phyloP scores from a whole-genome alignment of 371 early-diverging fungal genomes.

The Mortierella sp. region DNA sequence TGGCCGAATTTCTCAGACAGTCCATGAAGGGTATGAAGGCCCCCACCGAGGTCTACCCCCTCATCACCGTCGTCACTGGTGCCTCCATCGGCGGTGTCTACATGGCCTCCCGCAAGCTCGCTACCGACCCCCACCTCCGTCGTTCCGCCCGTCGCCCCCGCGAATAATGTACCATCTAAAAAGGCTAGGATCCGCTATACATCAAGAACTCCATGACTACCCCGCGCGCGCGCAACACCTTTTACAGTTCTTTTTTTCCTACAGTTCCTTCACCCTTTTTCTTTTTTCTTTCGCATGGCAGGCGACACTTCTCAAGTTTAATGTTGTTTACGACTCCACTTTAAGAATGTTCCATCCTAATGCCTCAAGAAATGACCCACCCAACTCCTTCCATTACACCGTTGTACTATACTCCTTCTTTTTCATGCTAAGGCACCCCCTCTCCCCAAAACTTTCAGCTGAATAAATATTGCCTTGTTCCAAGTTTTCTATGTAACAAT shows the following conservation, averaged over 20 bases:
- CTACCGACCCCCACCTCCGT: conserved; percentile 53
- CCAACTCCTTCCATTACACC: neutral
- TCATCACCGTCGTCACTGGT: conserved; percentile 50
- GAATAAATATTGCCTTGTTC: conserved; percentile 14
- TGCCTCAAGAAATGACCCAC: conserved; percentile 8
- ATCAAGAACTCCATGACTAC: conserved; percentile 9
- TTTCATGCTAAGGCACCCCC: conserved; percentile 5
- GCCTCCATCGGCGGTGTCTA: conserved; percentile 54
- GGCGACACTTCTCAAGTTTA: conserved; percentile 6
- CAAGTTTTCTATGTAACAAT: neutral
- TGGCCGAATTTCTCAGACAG: conserved; percentile 39
- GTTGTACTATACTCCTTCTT: neutral
- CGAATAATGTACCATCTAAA: conserved; percentile 13
- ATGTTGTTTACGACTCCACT: conserved; percentile 1
- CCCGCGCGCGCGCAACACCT: neutral
- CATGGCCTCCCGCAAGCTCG: conserved; percentile 56
- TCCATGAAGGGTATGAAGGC: conserved; percentile 51
- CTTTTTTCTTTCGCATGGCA: conserved; percentile 8
- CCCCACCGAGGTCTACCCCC: conserved; percentile 54
- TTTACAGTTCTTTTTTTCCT: neutral
- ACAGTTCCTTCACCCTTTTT: neutral
- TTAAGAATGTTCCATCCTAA: conserved; percentile 3
- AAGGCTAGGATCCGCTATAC: neutral
- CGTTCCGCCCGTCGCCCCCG: conserved; percentile 19
- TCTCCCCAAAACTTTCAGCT: neutral